A percentile compares a stretch with the other conserved stretches of the same genome.
phyloP scores from a whole-genome alignment of 495 filamentous ascomycete species.

The Neurospora sp. region DNA sequence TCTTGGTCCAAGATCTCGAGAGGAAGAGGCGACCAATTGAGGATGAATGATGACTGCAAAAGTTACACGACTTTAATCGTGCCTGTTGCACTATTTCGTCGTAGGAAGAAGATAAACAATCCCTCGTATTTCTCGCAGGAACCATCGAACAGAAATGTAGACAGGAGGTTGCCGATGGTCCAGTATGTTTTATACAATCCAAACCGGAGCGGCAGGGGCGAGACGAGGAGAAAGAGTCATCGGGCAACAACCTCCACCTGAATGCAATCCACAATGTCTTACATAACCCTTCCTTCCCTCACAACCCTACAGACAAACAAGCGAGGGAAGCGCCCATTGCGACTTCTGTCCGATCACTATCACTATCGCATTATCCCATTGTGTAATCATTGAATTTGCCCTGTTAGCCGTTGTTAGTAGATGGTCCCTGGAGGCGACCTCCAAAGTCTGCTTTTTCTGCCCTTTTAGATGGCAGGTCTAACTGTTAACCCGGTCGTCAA shows the following conservation, averaged over 20 bases:
- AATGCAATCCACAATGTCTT: neutral
- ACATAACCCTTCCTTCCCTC: neutral
- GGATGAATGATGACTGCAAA: neutral
- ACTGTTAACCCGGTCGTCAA: constrained; percentile 11
- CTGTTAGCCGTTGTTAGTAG: neutral
- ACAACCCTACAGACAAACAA: neutral
- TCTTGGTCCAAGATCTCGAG: neutral
- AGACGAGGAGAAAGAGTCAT: neutral
- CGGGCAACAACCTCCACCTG: neutral
- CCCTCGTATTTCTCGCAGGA: neutral
- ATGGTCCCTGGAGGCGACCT: neutral
- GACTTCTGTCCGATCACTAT: neutral
- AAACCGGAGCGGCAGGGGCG: neutral
- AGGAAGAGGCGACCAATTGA: neutral
- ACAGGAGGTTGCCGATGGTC: neutral
- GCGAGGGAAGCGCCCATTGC: neutral
- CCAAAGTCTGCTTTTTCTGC: neutral
- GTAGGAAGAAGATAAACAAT: neutral
- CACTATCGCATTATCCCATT: neutral
- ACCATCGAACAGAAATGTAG: neutral
- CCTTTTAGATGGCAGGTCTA: neutral
- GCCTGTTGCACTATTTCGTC: neutral
- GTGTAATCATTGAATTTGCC: neutral
- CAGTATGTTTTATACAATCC: neutral
- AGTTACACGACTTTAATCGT: neutral